Evolutionary conservation across 495 filamentous ascomycete genomes (phyloP), one percentile per base, ranked within the genome.

Genomic region (Rhypophila decipiens): DNA sequence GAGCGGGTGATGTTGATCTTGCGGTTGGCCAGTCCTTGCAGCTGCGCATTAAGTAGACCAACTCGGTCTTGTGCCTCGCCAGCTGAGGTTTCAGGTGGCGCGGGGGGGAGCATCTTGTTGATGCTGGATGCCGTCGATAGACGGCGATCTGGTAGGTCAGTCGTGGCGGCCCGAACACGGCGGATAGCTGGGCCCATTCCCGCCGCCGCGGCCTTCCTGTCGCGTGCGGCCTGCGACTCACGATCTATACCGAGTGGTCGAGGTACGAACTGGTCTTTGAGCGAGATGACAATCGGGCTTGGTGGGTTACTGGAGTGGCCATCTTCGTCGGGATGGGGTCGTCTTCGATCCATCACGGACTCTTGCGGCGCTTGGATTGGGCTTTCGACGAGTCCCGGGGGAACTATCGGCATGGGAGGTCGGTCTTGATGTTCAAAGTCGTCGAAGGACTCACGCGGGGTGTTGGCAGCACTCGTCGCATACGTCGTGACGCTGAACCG

Each of bases 401-500:
- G 59, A 8, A 64, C 47, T 0, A 56, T 52, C 7, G 60, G 68
- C 17, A 67, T 53, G 5, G 65, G 61, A 8, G 68, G 65, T 35
- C 50, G 63, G 22, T 65, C 61, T 12, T 51, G 37, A 44, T 58
- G 42, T 35, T 49, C 19, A 21, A 43, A 42, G 23, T 70, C 60
- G 40, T 76, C 68, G 24, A 73, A 60, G 24, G 75, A 77, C 17
- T 75, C 74, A 9, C 73, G 72, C 15, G 80, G 80, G 24, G 83
- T 80, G 35, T 71, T 73, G 13, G 71, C 71, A 24, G 68, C 71
- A 15, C 72, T 73, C 2, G 79, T 72, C n/a, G 80, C 78, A 58
- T 84, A 84, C 2, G 86, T 88, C 13, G 84, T 84, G 39, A 81
- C 67, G 61, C 83, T 88, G 68, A 87, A 88, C 34, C 84, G 85